phyloP scores from a whole-genome alignment of 192 early-diverging fungal species.

The Coemansia nantahalensis region DNA sequence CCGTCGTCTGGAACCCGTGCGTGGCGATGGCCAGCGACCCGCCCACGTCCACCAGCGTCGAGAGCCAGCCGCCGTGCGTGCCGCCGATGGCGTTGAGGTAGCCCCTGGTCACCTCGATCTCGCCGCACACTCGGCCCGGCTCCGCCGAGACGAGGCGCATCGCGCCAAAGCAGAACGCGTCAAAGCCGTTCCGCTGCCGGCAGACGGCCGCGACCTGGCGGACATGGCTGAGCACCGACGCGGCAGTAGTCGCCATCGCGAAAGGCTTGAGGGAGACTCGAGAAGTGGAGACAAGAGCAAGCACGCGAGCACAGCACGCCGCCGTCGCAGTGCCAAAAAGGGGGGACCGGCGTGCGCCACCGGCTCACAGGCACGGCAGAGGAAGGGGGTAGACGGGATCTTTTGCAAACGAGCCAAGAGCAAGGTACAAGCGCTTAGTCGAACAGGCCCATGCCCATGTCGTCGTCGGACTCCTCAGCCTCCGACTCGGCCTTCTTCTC shows the following conservation, averaged over 20 bases:
- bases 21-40: constrained; percentile 51
- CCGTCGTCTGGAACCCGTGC: constrained; percentile 36
- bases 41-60: constrained; percentile 49
- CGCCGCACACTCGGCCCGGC: constrained; percentile 29
- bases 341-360: no score
- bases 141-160: constrained; percentile 18
- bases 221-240: constrained; percentile 17
- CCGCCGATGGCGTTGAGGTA: constrained; percentile 40
- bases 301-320: no score
- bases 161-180: constrained; percentile 26
- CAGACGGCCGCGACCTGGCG: constrained; percentile 8
- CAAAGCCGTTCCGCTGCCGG: constrained; percentile 21
- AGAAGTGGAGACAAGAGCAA: no score
- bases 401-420: no score
- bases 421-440: no score
- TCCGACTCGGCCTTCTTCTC: constrained; percentile 63
- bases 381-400: no score
- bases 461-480: constrained; percentile 79
- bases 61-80: constrained; percentile 56
- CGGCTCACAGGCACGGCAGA: no score
- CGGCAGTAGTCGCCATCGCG: neutral
- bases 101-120: constrained; percentile 21
- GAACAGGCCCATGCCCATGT: constrained; percentile 80
- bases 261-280: neutral
- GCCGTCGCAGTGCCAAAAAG: no score